Evolutionary conservation across 2,329 filamentous ascomycete genomes (phyloP).

Genomic region (Decorospora gaudefroyi): DNA sequence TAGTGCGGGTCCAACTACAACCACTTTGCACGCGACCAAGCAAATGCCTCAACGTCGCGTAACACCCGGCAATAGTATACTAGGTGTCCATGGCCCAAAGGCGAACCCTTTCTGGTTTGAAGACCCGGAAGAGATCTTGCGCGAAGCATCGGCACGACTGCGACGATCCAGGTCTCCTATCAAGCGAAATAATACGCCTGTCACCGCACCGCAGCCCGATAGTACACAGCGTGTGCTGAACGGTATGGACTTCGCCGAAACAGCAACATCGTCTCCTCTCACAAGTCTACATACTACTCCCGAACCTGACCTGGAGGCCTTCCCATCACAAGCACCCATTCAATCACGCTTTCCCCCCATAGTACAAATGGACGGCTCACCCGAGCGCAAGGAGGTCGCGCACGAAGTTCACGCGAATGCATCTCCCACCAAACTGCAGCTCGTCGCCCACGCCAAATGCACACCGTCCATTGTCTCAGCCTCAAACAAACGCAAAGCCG

Average conservation of each 20-base stretch:
- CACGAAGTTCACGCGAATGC: slow-evolving; percentile 2
- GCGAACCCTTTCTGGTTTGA: slow-evolving; percentile 23
- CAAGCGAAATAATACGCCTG: slow-evolving; percentile 6
- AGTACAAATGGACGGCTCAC: slow-evolving; percentile 15
- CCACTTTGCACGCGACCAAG: background rate
- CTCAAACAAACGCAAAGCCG: slow-evolving; percentile 20
- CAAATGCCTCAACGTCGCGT: slow-evolving; percentile 4
- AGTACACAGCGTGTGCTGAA: background rate
- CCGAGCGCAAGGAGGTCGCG: slow-evolving; percentile 5
- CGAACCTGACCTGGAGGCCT: slow-evolving; percentile 2
- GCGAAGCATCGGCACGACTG: slow-evolving; percentile 16
- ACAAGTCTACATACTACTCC: slow-evolving; percentile 23
- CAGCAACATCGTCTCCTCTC: slow-evolving; percentile 16
- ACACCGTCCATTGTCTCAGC: slow-evolving; percentile 3
- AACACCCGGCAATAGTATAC: slow-evolving; percentile 4
- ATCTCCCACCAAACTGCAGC: background rate
- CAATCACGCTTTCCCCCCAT: background rate
- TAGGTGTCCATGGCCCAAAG: slow-evolving; percentile 28
- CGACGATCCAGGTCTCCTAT: slow-evolving; percentile 13
- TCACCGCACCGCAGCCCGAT: background rate
- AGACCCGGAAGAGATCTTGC: slow-evolving; percentile 28
- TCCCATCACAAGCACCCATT: background rate
- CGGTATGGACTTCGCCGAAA: background rate
- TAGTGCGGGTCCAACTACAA: background rate
- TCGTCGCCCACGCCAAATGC: background rate